Evolutionary conservation across 2,329 filamentous ascomycete genomes (phyloP).

Genomic region (Colletotrichum sp.): DNA sequence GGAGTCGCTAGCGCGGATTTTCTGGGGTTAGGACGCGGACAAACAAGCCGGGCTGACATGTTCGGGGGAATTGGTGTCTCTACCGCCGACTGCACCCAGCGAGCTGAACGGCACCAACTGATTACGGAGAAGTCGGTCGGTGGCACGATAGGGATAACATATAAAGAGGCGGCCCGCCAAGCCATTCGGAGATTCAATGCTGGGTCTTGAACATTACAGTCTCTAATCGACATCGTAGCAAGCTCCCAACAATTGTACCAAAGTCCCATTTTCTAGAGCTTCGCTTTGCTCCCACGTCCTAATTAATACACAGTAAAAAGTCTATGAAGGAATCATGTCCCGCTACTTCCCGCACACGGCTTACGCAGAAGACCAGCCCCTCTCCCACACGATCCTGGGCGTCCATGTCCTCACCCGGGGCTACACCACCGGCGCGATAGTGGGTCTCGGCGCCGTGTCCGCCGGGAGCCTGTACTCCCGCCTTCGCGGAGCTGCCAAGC

Average conservation of each 20-base stretch:
- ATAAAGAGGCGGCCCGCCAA: neutral
- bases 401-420: slow-evolving; percentile 64
- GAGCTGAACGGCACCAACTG: neutral
- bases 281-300: accelerated
- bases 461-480: slow-evolving; percentile 33
- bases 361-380: slow-evolving; percentile 69
- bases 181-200: neutral
- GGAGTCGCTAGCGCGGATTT: neutral
- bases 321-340: slow-evolving; percentile 46
- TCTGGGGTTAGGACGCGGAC: neutral
- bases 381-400: slow-evolving; percentile 58
- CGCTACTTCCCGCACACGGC: slow-evolving; percentile 58
- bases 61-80: neutral
- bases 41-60: neutral
- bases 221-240: neutral
- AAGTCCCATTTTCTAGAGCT: neutral
- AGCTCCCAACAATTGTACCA: neutral
- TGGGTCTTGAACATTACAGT: neutral
- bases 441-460: slow-evolving; percentile 47
- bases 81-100: neutral
- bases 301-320: neutral
- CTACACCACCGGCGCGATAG: slow-evolving; percentile 55
- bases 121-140: neutral
- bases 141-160: slow-evolving; percentile 3
- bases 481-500: slow-evolving; percentile 20